These are phyloP conservation scores for Sclerotinia sclerotiorum DNA, from an alignment of 2,329 filamentous ascomycete genomes.

Conservation along the genomic window DNA sequence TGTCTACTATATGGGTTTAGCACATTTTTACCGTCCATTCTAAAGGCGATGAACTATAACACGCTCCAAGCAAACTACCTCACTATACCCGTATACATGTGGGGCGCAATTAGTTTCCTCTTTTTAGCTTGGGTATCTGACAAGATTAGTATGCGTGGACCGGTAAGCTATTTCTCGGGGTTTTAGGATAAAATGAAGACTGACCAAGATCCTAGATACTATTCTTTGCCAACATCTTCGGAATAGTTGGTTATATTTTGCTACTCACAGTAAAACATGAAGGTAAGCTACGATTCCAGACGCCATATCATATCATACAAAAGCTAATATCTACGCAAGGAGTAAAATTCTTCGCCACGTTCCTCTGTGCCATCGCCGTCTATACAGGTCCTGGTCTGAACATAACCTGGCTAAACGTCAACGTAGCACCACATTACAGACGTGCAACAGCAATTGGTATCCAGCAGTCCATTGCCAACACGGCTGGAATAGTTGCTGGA, in stretches of 20 bases:
- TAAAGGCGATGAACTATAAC: slow-evolving; percentile 52
- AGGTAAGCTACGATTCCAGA: slow-evolving; percentile 1
- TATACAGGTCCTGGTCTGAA: slow-evolving; percentile 51
- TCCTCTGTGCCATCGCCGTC: slow-evolving; percentile 49
- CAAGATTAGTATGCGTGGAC: slow-evolving; percentile 33
- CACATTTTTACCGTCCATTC: slow-evolving; percentile 58
- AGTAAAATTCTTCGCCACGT: slow-evolving; percentile 50
- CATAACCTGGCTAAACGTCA: slow-evolving; percentile 49
- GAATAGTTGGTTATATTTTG: slow-evolving; percentile 51
- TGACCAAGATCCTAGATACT: slow-evolving; percentile 38
- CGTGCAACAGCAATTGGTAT: slow-evolving; percentile 50
- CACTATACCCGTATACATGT: slow-evolving; percentile 57
- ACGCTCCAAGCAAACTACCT: slow-evolving; percentile 53
- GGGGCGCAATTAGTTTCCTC: slow-evolving; percentile 50
- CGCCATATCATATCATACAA: neutral
- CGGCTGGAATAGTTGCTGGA: slow-evolving; percentile 47
- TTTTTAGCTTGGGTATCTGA: slow-evolving; percentile 50
- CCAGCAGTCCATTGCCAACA: slow-evolving; percentile 49
- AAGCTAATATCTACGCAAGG: slow-evolving; percentile 8
- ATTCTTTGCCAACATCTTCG: slow-evolving; percentile 44
- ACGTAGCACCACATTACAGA: slow-evolving; percentile 48
- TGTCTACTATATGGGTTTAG: slow-evolving; percentile 51
- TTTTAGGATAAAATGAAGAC: neutral
- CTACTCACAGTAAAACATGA: slow-evolving; percentile 50
- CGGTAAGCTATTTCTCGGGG: slow-evolving; percentile 14